Conservation (phyloP, 2,329 filamentous ascomycete species). For the Colletotrichum coccodes region DNA sequence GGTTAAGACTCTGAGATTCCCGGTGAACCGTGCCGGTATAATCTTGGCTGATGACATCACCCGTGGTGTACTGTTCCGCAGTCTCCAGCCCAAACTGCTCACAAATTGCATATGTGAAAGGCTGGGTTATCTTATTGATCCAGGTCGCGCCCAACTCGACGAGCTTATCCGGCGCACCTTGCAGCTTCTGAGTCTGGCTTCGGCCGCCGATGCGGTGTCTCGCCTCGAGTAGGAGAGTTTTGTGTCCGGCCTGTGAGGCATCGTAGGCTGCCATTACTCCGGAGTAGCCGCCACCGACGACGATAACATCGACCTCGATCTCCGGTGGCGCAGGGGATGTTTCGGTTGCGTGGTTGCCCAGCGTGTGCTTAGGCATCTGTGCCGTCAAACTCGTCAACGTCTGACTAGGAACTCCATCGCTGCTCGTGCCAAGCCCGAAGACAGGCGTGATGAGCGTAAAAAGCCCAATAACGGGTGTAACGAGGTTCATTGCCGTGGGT, state of each 20-base stretch:
- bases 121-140: conserved; percentile 30
- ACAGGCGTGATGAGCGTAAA: background rate
- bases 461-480: background rate
- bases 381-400: background rate
- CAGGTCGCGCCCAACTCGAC: conserved; percentile 23
- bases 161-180: background rate
- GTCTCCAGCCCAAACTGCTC: conserved; percentile 29
- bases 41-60: conserved; percentile 17
- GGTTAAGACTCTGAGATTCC: background rate
- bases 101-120: conserved; percentile 3
- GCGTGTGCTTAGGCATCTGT: background rate
- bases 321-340: background rate
- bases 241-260: background rate
- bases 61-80: conserved; percentile 23
- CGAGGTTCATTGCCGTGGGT: background rate
- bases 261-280: conserved; percentile 27
- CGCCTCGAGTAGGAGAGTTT: conserved; percentile 6
- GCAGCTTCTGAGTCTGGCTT: conserved; percentile 4
- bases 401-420: background rate
- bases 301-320: conserved; percentile 22
- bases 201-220: conserved; percentile 22
- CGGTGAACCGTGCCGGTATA: background rate
- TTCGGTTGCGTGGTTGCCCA: background rate
- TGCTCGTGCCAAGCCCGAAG: background rate
- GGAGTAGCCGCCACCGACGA: conserved; percentile 30